These are phyloP conservation scores for Onygena corvina DNA, from an alignment of 2,329 filamentous ascomycete species.

Conservation along the genomic window DNA sequence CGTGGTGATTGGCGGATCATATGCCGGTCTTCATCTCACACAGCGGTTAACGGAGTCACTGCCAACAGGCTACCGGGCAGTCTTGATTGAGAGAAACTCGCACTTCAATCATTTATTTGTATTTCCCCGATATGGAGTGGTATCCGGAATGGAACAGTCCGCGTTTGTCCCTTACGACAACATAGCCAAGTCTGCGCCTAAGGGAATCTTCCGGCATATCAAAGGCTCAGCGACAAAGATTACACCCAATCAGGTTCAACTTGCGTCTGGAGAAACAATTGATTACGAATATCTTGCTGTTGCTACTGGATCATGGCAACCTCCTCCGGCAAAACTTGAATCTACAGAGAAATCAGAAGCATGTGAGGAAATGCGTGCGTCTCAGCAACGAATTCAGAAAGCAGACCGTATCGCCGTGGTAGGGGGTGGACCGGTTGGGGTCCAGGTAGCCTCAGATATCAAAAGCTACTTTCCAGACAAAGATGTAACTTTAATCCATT, in stretches of 20 bases:
- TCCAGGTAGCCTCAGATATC: slow-evolving; percentile 35
- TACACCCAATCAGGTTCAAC: slow-evolving; percentile 26
- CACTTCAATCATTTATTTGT: slow-evolving; percentile 52
- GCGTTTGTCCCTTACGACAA: slow-evolving; percentile 49
- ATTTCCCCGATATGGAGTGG: slow-evolving; percentile 47
- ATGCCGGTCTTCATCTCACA: slow-evolving; percentile 39
- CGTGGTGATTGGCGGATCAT: slow-evolving; percentile 45
- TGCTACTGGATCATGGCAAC: slow-evolving; percentile 43
- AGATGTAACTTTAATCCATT: slow-evolving; percentile 33
- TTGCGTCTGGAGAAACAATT: slow-evolving; percentile 37
- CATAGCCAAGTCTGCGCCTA: slow-evolving; percentile 27
- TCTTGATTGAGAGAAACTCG: slow-evolving; percentile 48
- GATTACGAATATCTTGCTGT: slow-evolving; percentile 46
- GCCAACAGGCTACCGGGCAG: slow-evolving; percentile 42
- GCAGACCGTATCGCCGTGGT: slow-evolving; percentile 34
- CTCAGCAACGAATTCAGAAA: slow-evolving; percentile 37
- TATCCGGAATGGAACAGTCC: slow-evolving; percentile 44
- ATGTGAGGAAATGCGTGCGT: slow-evolving; percentile 31
- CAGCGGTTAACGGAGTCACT: slow-evolving; percentile 38
- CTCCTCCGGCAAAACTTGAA: slow-evolving; percentile 38
- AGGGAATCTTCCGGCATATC: slow-evolving; percentile 33
- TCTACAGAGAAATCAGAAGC: slow-evolving; percentile 35
- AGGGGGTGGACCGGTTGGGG: slow-evolving; percentile 29
- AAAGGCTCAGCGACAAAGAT: slow-evolving; percentile 35
- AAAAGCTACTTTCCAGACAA: slow-evolving; percentile 33